Base-by-base conservation (phyloP, 495 filamentous ascomycete species). In the Podospora bellae-mahoneyi region DNA sequence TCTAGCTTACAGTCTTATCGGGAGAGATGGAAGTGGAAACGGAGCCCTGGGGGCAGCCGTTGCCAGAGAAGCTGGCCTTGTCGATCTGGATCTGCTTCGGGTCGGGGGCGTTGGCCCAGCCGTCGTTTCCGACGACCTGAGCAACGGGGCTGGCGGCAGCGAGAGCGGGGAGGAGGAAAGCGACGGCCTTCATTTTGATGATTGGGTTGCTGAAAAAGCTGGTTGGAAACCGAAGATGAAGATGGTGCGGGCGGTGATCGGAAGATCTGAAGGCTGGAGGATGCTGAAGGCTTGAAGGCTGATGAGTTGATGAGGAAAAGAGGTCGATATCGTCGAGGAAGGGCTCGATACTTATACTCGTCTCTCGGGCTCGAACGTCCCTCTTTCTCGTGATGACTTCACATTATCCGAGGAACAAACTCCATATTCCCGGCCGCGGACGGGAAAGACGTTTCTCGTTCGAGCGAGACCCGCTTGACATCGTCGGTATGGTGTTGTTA, bases 21-120 rank as follows among this genome's bases (percentile, higher is more conserved):
- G 77, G 70, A 26, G 84, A 83, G 73, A 87, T 77, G 70, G 78
- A 78, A 62, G 78, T 82, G 48, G 80, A 78, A 30, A 86, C 79
- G 64, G 80, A 77, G 57, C 80, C 79, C 73, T 86, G 83, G 26
- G 82, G 83, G 74, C 85, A 88, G 28, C 85, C 85, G 72, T 81
- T 86, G 64, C 86, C 86, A 62, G 83, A 89, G 62, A 87, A 88
- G 18, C 84, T 87, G 54, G 84, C 86, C 32, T 82, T 84, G 69
- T 85, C 30, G 74, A 84, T 82, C 75, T 75, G 75, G 72, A 86
- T 85, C 69, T 81, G 67, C 64, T 71, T 74, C 60, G 74, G 78
- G 68, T 76, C 76, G 65, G 78, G 83, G 55, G 64, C 69, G 69
- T 78, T 78, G 28, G 68, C 74, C 74, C 68, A 71, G 67, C 73